Conservation (phyloP, 345 rosid genomes). For the Cardamine chenopodiifolia region DNA sequence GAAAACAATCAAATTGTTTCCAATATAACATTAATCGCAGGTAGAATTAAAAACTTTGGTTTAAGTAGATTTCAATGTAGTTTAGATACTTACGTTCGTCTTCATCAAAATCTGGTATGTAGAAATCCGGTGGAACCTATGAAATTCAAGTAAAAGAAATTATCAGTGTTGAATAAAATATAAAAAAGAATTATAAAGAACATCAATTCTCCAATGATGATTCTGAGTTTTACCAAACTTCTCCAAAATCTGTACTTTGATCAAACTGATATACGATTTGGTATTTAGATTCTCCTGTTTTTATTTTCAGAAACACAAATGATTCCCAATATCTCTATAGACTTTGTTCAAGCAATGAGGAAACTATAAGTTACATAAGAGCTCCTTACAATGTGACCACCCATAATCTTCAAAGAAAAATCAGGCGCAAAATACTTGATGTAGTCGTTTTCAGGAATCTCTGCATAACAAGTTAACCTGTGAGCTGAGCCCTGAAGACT, state of each 20-base stretch:
- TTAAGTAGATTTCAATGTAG: background rate
- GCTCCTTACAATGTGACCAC: slow-evolving; percentile 72
- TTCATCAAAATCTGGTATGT: slow-evolving; percentile 91
- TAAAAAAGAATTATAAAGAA: no score
- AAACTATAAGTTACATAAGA: slow-evolving; percentile 8
- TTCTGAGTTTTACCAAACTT: slow-evolving; percentile 71
- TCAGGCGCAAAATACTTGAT: slow-evolving; percentile 89
- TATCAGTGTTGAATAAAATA: background rate
- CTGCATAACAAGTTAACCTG: slow-evolving; percentile 51
- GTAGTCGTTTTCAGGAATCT: slow-evolving; percentile 90
- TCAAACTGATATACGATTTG: slow-evolving; percentile 80
- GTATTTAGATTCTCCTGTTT: slow-evolving; percentile 89
- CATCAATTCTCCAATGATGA: no score
- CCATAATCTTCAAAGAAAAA: slow-evolving; percentile 76
- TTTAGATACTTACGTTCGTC: slow-evolving; percentile 80
- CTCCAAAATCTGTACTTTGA: slow-evolving; percentile 88
- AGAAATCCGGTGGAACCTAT: slow-evolving; percentile 97
- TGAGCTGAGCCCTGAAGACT: no score
- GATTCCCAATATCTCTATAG: background rate
- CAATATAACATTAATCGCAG: background rate
- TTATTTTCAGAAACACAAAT: background rate
- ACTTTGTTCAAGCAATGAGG: background rate
- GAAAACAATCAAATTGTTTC: slow-evolving; percentile 29
- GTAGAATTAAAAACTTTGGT: background rate
- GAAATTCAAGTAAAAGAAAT: background rate